A percentile compares a stretch with the other conserved stretches of the same genome.
Evolutionary conservation across 345 rosid genomes (phyloP).

Genomic region (Acer yangbiense): DNA sequence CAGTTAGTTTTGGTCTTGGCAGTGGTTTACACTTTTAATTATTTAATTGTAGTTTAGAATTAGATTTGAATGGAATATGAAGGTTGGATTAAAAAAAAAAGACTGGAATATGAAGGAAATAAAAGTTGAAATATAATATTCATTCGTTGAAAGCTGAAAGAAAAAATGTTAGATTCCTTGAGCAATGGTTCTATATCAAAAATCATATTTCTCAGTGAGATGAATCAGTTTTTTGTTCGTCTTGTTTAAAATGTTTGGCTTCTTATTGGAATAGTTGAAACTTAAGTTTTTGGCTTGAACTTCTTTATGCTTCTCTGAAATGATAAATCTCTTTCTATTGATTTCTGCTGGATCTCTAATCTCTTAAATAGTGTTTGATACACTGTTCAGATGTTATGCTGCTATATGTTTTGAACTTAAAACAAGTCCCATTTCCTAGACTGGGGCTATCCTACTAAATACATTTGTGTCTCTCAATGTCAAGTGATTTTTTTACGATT

Average conservation of each 20-base stretch:
- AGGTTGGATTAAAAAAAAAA: neutral
- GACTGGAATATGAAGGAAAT: neutral
- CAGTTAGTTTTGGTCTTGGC: neutral
- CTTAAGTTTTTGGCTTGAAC: slow-evolving; percentile 4
- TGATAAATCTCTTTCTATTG: neutral
- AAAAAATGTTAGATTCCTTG: neutral
- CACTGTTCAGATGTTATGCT: neutral
- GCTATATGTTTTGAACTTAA: neutral
- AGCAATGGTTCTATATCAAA: neutral
- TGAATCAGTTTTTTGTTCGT: neutral
- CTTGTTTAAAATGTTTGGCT: neutral
- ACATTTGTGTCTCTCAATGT: neutral
- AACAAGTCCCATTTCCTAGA: neutral
- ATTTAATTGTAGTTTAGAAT: neutral
- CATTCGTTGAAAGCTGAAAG: neutral
- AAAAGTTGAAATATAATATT: neutral
- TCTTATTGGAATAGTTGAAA: neutral
- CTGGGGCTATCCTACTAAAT: neutral
- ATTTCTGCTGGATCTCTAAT: neutral
- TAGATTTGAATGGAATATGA: neutral
- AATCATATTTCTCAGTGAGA: neutral
- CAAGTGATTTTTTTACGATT: neutral
- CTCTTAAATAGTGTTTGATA: neutral
- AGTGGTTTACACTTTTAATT: neutral
- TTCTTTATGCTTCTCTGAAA: neutral